Percentiles rank a stretch among this genome's conserved stretches.
Conservation (phyloP, 345 rosid genomes). For the Bretschneidera sinensis region DNA sequence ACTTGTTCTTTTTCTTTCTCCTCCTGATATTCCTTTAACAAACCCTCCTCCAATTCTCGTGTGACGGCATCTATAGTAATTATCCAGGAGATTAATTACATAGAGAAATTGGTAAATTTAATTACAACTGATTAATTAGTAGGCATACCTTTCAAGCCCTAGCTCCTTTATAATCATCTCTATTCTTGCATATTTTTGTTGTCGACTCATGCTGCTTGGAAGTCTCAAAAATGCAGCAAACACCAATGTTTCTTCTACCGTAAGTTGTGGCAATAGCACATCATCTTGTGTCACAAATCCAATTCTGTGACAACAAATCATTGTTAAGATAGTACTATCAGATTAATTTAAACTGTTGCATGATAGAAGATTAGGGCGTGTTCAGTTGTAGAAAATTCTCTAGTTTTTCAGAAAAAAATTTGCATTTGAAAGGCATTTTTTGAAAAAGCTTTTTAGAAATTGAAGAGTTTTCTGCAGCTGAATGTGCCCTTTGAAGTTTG, state of each 20-base stretch:
- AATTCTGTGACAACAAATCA: conserved; percentile 51
- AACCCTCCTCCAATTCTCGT: conserved; percentile 85
- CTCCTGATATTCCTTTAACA: conserved; percentile 92
- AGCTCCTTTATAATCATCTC: conserved; percentile 81
- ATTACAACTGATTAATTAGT: no score
- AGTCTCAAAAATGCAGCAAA: conserved; percentile 89
- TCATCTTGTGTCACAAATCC: conserved; percentile 99
- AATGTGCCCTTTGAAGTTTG: no score
- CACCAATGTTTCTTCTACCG: conserved; percentile 86
- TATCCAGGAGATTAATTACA: not conserved
- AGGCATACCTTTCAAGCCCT: conserved; percentile 85
- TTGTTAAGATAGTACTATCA: no score
- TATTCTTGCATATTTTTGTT: conserved; percentile 69
- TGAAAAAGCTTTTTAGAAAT: no score
- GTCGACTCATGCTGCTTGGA: conserved; percentile 71
- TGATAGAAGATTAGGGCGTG: no score
- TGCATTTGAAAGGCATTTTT: no score
- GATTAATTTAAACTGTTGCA: no score
- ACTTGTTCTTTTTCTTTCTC: conserved; percentile 95
- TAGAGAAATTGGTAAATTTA: no score
- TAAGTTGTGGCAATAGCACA: conserved; percentile 83
- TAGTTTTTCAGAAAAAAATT: no score
- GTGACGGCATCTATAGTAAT: conserved; percentile 60
- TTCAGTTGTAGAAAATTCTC: no score
- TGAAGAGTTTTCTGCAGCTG: no score